Percentiles rank a stretch among this genome's conserved stretches.
Evolutionary conservation across 1,284 basidiomycete genomes (phyloP).

Genomic region (Sporisorium scitamineum): DNA sequence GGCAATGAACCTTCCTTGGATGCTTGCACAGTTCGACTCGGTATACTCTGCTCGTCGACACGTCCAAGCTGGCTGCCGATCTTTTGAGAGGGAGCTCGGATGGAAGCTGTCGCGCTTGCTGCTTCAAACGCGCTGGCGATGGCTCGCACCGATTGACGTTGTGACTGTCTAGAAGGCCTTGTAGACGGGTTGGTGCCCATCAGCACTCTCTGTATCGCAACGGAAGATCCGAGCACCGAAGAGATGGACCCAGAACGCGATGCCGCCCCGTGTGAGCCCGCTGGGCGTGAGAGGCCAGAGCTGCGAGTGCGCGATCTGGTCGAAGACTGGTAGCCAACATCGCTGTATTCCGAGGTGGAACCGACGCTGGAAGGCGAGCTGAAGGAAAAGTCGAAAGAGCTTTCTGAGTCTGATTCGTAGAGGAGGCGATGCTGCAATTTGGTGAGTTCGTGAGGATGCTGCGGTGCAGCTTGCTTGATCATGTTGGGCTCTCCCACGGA

Average conservation of each 20-base stretch:
- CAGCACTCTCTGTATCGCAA: conserved; percentile 39
- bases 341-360: conserved; percentile 41
- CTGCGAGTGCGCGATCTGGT: conserved; percentile 23
- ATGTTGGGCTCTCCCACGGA: conserved; percentile 19
- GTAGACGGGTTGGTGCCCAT: conserved; percentile 21
- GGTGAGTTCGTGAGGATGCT: conserved; percentile 38
- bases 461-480: conserved; percentile 47
- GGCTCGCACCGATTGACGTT: conserved; percentile 32
- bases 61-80: conserved; percentile 14
- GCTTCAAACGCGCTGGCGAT: conserved; percentile 34
- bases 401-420: conserved; percentile 50
- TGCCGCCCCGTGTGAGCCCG: conserved; percentile 9
- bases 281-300: conserved; percentile 10
- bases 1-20: neutral
- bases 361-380: conserved; percentile 40
- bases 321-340: conserved; percentile 22
- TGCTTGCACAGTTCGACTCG: neutral
- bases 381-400: conserved; percentile 35
- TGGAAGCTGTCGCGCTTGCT: neutral
- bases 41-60: conserved; percentile 12
- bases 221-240: conserved; percentile 30
- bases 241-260: conserved; percentile 37
- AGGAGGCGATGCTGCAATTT: conserved; percentile 50
- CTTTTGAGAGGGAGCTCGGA: conserved; percentile 1
- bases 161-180: neutral